phyloP scores from a whole-genome alignment of 148 eudicot species.

The Arbutus unedo region DNA sequence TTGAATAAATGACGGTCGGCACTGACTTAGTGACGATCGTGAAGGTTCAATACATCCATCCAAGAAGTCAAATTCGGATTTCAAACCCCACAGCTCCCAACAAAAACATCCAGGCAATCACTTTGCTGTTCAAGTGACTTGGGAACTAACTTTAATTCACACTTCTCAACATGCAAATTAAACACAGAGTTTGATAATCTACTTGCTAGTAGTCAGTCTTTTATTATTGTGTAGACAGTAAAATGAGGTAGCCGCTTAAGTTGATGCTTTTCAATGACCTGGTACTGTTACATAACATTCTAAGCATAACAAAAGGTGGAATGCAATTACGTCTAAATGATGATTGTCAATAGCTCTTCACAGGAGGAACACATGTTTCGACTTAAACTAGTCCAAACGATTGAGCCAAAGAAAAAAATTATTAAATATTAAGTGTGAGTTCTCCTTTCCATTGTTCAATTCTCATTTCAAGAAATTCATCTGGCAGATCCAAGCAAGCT shows the following conservation, averaged over 20 bases:
- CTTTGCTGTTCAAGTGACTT: no score
- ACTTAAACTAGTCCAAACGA: constrained; percentile 22
- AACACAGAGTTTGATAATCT: background rate
- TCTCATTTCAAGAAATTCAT: constrained; percentile 16
- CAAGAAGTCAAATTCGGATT: no score
- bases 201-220: background rate
- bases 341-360: background rate
- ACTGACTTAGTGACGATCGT: no score
- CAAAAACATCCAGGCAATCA: no score
- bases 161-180: background rate
- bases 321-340: constrained; percentile 7
- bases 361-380: background rate
- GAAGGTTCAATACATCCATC: no score
- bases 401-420: constrained; percentile 11
- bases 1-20: no score
- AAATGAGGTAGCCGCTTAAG: background rate
- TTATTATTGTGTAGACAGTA: background rate
- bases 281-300: background rate
- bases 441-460: background rate
- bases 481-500: background rate
- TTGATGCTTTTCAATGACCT: background rate
- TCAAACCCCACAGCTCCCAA: no score
- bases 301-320: background rate
- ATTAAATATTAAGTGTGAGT: constrained; percentile 15
- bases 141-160: background rate